phyloP scores from a whole-genome alignment of 768 basidiomycete species.

The Suillus decipiens region DNA sequence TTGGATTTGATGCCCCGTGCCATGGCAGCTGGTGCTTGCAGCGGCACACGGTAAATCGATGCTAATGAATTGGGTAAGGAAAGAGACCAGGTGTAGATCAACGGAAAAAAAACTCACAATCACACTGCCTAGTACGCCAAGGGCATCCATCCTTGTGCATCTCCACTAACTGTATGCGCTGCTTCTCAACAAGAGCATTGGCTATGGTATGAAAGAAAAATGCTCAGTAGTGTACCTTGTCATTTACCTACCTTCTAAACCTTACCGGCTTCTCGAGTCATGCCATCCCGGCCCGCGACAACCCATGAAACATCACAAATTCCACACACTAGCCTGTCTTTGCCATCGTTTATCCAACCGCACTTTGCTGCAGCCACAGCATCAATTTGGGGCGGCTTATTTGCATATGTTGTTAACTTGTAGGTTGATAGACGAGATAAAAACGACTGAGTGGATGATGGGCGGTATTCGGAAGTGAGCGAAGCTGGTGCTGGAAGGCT shows the following conservation, averaged over 20 bases:
- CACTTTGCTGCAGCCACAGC: conserved; percentile 81
- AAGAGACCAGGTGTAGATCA: conserved; percentile 3
- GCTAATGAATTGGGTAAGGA: conserved; percentile 34
- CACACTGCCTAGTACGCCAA: conserved; percentile 81
- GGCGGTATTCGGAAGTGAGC: conserved; percentile 64
- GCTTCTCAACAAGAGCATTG: conserved; percentile 72
- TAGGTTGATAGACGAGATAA: conserved; percentile 74
- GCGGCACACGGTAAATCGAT: conserved; percentile 73
- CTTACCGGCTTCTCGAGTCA: conserved; percentile 75
- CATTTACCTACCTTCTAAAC: conserved; percentile 36
- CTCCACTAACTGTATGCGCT: conserved; percentile 61
- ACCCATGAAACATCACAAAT: conserved; percentile 77
- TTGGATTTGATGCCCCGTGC: conserved; percentile 58
- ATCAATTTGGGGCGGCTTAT: conserved; percentile 72
- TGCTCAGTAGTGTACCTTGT: conserved; percentile 18
- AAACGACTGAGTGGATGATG: conserved; percentile 75
- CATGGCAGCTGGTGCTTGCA: conserved; percentile 65
- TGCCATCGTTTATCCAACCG: conserved; percentile 84
- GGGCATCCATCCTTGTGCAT: conserved; percentile 83
- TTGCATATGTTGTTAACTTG: conserved; percentile 78
- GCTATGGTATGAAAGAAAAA: conserved; percentile 40
- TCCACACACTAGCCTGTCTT: conserved; percentile 74
- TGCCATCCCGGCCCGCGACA: conserved; percentile 65
- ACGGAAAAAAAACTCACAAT: conserved; percentile 48
- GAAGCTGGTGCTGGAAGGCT: conserved; percentile 25